Percentiles rank a stretch among this genome's conserved stretches.
phyloP scores from a whole-genome alignment of 345 rosid genomes.

The Lepidium africanum region DNA sequence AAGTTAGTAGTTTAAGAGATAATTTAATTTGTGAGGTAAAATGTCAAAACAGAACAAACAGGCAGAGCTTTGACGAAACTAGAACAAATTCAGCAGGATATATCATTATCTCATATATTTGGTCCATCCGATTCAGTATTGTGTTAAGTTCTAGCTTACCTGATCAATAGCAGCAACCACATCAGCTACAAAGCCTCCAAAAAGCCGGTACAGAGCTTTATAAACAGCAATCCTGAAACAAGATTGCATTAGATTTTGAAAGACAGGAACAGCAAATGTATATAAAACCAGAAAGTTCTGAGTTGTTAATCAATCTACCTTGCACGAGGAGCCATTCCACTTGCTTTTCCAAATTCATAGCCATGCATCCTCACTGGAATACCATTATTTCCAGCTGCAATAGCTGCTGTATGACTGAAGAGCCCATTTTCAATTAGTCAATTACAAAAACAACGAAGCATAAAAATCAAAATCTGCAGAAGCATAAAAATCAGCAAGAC shows the following conservation, averaged over 20 bases:
- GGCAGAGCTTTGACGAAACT: neutral
- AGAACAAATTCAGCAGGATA: neutral
- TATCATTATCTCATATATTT: neutral
- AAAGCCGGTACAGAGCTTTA: slow-evolving; percentile 91
- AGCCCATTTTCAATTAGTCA: neutral
- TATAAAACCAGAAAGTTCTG: neutral
- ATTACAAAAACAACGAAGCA: neutral
- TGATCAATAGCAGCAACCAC: slow-evolving; percentile 99
- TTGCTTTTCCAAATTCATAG: slow-evolving; percentile 98
- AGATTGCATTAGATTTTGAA: neutral
- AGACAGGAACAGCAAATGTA: neutral
- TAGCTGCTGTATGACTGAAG: slow-evolving; percentile 93
- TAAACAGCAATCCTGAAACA: slow-evolving; percentile 79
- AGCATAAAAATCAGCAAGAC: neutral
- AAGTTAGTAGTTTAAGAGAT: neutral
- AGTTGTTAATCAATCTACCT: slow-evolving; percentile 41
- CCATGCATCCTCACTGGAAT: slow-evolving; percentile 89
- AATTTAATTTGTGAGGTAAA: neutral
- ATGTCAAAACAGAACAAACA: slow-evolving; percentile 5
- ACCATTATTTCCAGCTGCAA: slow-evolving; percentile 99
- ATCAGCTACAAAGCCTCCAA: slow-evolving; percentile 95
- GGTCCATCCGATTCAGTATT: neutral
- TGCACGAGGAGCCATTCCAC: slow-evolving; percentile 99
- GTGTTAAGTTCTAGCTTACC: slow-evolving; percentile 33
- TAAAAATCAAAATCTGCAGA: neutral